Conservation (phyloP, 2,329 filamentous ascomycete genomes). For the Scedosporium minutisporum region DNA sequence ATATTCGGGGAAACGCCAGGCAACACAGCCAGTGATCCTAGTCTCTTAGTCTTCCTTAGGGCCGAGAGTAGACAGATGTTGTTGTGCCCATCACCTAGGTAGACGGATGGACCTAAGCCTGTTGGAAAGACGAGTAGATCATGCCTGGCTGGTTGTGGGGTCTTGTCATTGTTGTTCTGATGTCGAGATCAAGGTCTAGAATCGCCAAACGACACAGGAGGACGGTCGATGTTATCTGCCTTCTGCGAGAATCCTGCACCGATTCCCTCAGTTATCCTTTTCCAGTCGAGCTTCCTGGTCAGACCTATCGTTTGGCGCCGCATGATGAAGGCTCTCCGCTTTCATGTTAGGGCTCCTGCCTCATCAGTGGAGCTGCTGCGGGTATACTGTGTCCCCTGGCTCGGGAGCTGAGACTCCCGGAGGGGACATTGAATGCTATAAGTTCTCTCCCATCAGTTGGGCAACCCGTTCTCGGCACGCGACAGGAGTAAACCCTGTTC, state of each 20-base stretch:
- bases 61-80: too few species aligned
- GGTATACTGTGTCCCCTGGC: conserved; percentile 36
- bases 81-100: too few species aligned
- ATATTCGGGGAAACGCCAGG: too few species aligned
- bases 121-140: neutral
- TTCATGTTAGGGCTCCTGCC: conserved; percentile 10
- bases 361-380: conserved; percentile 28
- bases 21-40: too few species aligned
- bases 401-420: conserved; percentile 34
- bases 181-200: neutral
- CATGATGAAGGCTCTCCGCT: conserved; percentile 3
- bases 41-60: too few species aligned
- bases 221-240: neutral
- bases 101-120: too few species aligned
- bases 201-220: neutral
- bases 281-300: neutral
- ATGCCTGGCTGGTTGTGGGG: neutral
- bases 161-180: neutral
- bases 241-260: neutral
- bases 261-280: neutral
- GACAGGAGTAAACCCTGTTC: conserved; percentile 76
- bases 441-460: conserved; percentile 45
- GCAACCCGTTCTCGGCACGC: conserved; percentile 76
- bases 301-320: neutral
- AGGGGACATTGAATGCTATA: conserved; percentile 48